phyloP scores from a whole-genome alignment of 2,329 filamentous ascomycete genomes.

The Calonectria pseudoreteaudii region DNA sequence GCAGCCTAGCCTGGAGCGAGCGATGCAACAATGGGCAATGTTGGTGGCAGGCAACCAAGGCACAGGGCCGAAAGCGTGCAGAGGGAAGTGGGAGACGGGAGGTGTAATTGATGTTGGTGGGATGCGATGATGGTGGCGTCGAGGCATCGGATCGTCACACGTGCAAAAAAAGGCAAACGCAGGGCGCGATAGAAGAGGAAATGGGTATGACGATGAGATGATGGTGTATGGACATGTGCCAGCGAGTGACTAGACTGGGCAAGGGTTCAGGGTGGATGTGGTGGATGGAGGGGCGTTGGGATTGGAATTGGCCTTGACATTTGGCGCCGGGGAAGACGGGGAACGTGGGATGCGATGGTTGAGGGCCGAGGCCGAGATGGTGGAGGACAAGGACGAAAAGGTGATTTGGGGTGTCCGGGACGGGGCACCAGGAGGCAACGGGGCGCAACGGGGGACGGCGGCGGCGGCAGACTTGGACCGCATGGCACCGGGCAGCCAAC shows the following conservation, averaged over 20 bases:
- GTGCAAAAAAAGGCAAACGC: slow-evolving; percentile 5
- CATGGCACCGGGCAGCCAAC: slow-evolving; percentile 56
- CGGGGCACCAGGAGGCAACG: slow-evolving; percentile 33
- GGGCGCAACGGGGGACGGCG: slow-evolving; percentile 42
- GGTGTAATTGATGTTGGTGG: not conserved
- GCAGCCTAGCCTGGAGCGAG: not conserved
- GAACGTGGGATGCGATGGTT: slow-evolving; percentile 14
- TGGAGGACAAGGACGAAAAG: slow-evolving; percentile 26
- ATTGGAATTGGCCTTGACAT: slow-evolving; percentile 20
- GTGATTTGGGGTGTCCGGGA: slow-evolving; percentile 35
- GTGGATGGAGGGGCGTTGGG: slow-evolving; percentile 21
- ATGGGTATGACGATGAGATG: slow-evolving; percentile 14
- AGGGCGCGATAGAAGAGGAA: slow-evolving; percentile 12
- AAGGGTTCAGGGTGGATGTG: slow-evolving; percentile 21
- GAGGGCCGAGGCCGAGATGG: slow-evolving; percentile 21
- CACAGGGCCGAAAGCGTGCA: not conserved
- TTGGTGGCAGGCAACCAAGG: slow-evolving; percentile 3
- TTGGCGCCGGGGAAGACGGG: slow-evolving; percentile 8
- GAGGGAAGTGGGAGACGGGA: not conserved
- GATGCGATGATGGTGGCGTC: not conserved
- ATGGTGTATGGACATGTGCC: slow-evolving; percentile 25
- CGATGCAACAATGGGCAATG: not conserved
- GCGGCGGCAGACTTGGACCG: slow-evolving; percentile 38
- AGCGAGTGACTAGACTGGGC: slow-evolving; percentile 16
- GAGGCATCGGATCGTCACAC: slow-evolving; percentile 10